Base-by-base conservation (phyloP, 2,329 filamentous ascomycete species). In the Colletotrichum lupini region DNA sequence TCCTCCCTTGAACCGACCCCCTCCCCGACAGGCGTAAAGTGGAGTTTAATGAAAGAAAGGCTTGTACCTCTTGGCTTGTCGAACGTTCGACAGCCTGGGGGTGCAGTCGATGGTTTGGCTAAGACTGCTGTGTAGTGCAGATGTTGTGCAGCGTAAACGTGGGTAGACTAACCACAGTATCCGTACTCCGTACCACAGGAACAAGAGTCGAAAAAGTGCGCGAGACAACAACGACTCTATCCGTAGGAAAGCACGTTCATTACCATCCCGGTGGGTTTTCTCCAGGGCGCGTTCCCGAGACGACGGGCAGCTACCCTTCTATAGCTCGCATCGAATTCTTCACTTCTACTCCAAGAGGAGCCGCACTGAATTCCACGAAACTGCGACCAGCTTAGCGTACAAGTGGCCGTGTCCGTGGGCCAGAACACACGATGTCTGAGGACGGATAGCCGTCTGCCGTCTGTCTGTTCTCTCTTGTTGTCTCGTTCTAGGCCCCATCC, bases 91-190 rank as follows among this genome's bases (percentile, higher is more conserved):
- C 26, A 42, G 37, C 37, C 37, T 42, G 26, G 12, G 60, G 28
- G 26, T n/a, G 56, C 28, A 26, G 22, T 58, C 37, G 37, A 28
- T 68, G 37, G 26, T 35, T 28, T 24, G 35, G 62, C 67, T 65
- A 70, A 61, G 26, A 70, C 55, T 61, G 67, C 67, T 65, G 67
- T 73, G 70, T 37, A 70, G 67, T 70, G 70, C 49, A 70, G 60
- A 49, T 58, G 70, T 52, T 53, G 59, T 55, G 53, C 62, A 37
- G 28, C 32, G 26, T 52, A 56, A 19, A 5, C 14, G 5, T 57
- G 30, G 5, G 58, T 72, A 30, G 37, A 16, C 37, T 42, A 35
- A 42, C 37, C 14, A 42, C 37, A 42, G 37, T 42, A 16, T 42
- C 37, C 32, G 32, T 35, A 12, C 32, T 35, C 32, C 14, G 37